Percentiles rank a stretch among this genome's conserved stretches.
Evolutionary conservation across 768 basidiomycete genomes (phyloP).

Genomic region (Kockovaella imperatae): DNA sequence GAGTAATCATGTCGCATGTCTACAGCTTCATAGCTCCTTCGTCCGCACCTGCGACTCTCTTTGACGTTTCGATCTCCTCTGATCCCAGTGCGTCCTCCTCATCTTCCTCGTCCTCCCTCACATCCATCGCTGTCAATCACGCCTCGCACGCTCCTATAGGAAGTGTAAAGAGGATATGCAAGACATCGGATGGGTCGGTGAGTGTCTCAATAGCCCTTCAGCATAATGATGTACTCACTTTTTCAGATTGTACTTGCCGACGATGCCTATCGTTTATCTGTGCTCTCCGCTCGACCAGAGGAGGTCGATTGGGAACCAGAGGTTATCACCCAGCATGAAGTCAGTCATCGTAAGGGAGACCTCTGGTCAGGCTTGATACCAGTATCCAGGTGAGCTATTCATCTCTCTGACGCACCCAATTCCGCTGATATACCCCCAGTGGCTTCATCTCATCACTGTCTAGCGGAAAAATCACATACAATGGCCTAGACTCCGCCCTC

Average conservation of each 20-base stretch:
- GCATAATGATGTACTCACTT: too few species aligned
- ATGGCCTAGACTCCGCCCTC: conserved; percentile 2
- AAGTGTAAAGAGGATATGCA: conserved; percentile 24
- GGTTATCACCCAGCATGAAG: conserved; percentile 22
- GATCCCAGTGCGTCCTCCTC: conserved; percentile 9
- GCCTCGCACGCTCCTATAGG: conserved; percentile 27
- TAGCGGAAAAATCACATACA: conserved; percentile 3
- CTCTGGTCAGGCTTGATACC: conserved; percentile 33
- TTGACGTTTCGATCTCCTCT: conserved; percentile 32
- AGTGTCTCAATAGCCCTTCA: not conserved
- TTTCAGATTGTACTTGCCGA: conserved; percentile 24
- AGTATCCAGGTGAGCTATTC: conserved; percentile 19
- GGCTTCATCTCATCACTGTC: conserved; percentile 12
- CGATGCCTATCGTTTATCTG: conserved; percentile 25
- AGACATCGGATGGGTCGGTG: conserved; percentile 8
- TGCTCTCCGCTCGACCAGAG: conserved; percentile 1
- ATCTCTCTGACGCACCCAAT: conserved; percentile 1
- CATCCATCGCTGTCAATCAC: conserved; percentile 28
- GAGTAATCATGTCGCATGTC: too few species aligned
- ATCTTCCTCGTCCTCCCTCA: conserved; percentile 6
- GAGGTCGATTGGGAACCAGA: conserved; percentile 16
- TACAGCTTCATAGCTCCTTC: conserved; percentile 38
- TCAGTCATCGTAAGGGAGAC: conserved; percentile 20
- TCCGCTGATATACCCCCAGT: not conserved
- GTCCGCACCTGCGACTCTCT: conserved; percentile 34